Conservation (phyloP, 805 yeast species). For the Wickerhamomyces mucosus region DNA sequence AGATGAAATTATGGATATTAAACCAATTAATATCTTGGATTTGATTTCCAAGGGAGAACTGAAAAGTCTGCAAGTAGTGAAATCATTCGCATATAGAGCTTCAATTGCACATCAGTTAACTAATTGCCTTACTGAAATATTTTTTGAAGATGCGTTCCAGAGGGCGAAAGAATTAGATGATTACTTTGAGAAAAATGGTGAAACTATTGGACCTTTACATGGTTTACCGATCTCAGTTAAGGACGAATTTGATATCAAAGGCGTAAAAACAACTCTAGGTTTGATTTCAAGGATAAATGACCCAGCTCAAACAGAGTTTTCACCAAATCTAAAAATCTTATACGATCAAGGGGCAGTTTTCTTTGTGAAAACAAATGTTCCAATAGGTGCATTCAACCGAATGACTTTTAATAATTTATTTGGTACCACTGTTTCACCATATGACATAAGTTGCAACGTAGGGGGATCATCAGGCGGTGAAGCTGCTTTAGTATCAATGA, state of each 20-base stretch:
- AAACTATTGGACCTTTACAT: conserved; percentile 54
- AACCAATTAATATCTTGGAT: too few relatives aligned
- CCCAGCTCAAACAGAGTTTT: conserved; percentile 38
- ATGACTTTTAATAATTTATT: conserved; percentile 36
- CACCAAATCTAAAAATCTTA: conserved; percentile 31
- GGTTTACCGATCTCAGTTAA: conserved; percentile 60
- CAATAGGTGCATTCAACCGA: conserved; percentile 40
- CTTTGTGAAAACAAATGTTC: conserved; percentile 44
- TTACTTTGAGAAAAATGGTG: conserved; percentile 35
- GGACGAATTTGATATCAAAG: conserved; percentile 31
- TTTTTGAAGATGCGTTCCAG: conserved; percentile 47
- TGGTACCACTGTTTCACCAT: conserved; percentile 39
- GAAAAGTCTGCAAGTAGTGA: conserved; percentile 36
- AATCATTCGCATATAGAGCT: conserved; percentile 51
- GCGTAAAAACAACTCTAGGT: conserved; percentile 41
- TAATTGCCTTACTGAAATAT: conserved; percentile 26
- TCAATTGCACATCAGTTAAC: conserved; percentile 47
- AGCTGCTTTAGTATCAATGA: conserved; percentile 34
- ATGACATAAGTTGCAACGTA: conserved; percentile 31
- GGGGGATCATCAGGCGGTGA: conserved; percentile 53
- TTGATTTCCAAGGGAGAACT: conserved; percentile 14
- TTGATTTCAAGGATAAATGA: conserved; percentile 34
- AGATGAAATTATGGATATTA: too few relatives aligned
- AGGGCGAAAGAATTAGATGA: conserved; percentile 48
- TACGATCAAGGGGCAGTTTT: conserved; percentile 42